phyloP scores from a whole-genome alignment of 495 filamentous ascomycete species.

The Penicillium maclennaniae region DNA sequence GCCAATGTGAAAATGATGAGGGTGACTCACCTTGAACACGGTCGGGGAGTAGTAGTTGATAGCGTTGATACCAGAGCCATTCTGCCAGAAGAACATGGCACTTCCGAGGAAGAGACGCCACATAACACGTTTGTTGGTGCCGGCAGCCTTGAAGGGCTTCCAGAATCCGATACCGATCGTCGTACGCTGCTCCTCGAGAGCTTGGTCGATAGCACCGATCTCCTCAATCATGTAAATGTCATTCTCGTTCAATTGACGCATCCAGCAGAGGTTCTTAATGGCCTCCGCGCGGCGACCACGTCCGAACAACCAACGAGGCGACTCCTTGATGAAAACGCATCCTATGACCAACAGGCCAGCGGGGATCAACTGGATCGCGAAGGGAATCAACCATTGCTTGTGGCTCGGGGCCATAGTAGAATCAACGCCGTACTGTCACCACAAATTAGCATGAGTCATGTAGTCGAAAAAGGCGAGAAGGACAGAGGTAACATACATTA shows the following conservation, averaged over 20 bases:
- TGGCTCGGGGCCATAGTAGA: conserved; percentile 28
- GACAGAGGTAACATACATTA: conserved; percentile 40
- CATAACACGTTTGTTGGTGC: conserved; percentile 49
- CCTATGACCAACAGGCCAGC: conserved; percentile 45
- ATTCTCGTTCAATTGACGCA: conserved; percentile 54
- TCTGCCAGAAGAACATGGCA: conserved; percentile 67
- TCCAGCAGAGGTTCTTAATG: conserved; percentile 57
- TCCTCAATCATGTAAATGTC: conserved; percentile 67
- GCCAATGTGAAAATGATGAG: neutral
- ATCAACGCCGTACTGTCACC: conserved; percentile 35
- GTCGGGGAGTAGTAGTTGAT: conserved; percentile 66
- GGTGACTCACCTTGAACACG: conserved; percentile 44
- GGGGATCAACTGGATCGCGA: conserved; percentile 54
- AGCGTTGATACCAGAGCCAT: conserved; percentile 64
- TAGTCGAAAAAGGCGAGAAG: neutral
- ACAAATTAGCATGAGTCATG: conserved; percentile 9
- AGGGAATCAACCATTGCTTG: conserved; percentile 54
- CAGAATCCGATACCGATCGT: conserved; percentile 64
- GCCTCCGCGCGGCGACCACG: conserved; percentile 49
- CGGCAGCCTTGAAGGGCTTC: conserved; percentile 61
- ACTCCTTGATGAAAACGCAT: conserved; percentile 49
- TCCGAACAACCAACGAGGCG: conserved; percentile 56
- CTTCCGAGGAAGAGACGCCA: conserved; percentile 67
- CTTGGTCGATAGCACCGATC: conserved; percentile 56
- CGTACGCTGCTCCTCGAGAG: conserved; percentile 55